Evolutionary conservation across 2,329 filamentous ascomycete species (phyloP), one percentile per base, ranked within the genome.

Genomic region (Cryphonectria japonica): DNA sequence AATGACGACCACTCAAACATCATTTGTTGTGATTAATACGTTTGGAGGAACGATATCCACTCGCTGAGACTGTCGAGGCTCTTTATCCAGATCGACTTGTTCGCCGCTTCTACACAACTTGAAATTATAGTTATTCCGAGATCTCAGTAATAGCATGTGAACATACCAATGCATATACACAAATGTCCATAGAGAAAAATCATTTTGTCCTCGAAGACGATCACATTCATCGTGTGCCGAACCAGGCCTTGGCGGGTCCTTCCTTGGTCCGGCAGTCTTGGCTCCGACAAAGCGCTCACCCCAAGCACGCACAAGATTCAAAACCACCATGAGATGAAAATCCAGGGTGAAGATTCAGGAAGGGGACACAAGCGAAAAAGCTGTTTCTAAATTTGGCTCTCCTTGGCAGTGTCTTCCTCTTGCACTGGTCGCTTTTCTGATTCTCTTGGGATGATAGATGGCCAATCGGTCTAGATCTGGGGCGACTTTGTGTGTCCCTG

Each of bases 181-280:
- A n/a, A 19, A 9, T 50, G 46, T 43, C 46, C 46, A 22, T 9
- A n/a, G 32, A 16, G 6, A 57, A 29, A 32, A 6, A 16, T 16
- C 26, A 57, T n/a, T 9, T 54, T 32, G 52, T 29, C 11, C 52
- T 57, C 26, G 14, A 57, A n/a, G 52, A 29, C 52, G 52, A 26
- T 26, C 52, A 57, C 52, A 13, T 29, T 11, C 13, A 7, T 32
- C 11, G 9, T 57, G 52, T 57, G 52, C 52, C 26, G 46, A 57
- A 32, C 14, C n/a, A 5, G 26, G 52, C 52, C 52, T 57, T 26
- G 52, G 52, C 52, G 52, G 26, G 4, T 57, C 3, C 2, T 13
- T 57, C 52, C 52, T 32, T 57, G 52, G 52, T 29, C 52, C 52
- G 52, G 52, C 52, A 57, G 52, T 29, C 52, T 57, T 57, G 52